Evolutionary conservation across 306 rosid species (phyloP).

Genomic region (Lathyrus tuberosus): DNA sequence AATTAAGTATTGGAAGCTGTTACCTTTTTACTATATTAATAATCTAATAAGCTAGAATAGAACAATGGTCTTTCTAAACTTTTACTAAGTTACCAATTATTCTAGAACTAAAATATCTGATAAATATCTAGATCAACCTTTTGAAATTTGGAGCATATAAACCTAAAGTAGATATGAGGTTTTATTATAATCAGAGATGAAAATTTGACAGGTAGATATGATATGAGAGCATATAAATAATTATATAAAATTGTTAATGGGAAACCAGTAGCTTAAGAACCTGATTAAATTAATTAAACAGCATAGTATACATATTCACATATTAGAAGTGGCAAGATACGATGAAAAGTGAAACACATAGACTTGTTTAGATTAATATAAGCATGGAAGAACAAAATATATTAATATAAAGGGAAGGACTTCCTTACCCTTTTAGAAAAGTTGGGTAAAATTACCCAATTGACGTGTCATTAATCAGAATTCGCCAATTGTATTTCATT

Average conservation of each 20-base stretch:
- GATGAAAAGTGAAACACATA: conserved; percentile 1
- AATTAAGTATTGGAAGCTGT: neutral
- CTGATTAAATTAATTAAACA: conserved; percentile 4
- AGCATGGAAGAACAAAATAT: conserved; percentile 21
- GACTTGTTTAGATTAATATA: conserved; percentile 1
- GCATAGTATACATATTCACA: neutral
- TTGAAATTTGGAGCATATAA: neutral
- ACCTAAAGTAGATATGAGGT: conserved; percentile 6
- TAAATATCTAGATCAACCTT: conserved; percentile 31
- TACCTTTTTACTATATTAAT: no score
- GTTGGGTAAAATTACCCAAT: no score
- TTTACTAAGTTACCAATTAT: neutral
- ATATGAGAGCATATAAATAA: conserved; percentile 3
- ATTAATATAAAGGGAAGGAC: neutral
- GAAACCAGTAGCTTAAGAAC: conserved; percentile 1
- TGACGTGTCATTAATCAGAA: no score
- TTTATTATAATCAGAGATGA: conserved; percentile 12
- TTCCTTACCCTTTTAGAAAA: no score
- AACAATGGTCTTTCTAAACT: no score
- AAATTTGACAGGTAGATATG: conserved; percentile 30
- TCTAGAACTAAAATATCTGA: conserved; percentile 28
- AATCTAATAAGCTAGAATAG: no score
- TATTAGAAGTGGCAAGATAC: neutral
- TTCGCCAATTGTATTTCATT: no score
- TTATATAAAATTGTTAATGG: neutral